These are phyloP conservation scores for Aspergillus taichungensis DNA, from an alignment of 495 filamentous ascomycete species.

Conservation along the genomic window DNA sequence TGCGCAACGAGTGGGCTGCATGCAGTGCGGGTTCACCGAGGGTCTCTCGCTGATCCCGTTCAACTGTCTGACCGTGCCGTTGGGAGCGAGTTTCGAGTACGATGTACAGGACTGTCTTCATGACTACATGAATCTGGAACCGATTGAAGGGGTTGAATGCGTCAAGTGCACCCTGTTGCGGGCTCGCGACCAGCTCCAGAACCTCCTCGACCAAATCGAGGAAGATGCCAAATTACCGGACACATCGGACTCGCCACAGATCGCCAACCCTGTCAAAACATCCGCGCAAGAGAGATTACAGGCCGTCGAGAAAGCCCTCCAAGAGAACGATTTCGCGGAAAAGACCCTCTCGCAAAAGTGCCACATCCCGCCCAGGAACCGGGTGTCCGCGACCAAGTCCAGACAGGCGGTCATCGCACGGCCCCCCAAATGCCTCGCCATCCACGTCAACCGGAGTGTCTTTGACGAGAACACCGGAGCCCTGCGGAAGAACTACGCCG, in stretches of 20 bases:
- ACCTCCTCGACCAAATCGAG: slow-evolving; percentile 30
- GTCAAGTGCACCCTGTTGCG: slow-evolving; percentile 76
- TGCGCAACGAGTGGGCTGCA: slow-evolving; percentile 85
- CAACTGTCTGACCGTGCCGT: slow-evolving; percentile 82
- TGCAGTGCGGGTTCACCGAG: slow-evolving; percentile 75
- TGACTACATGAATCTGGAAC: slow-evolving; percentile 75
- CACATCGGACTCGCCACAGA: slow-evolving; percentile 12
- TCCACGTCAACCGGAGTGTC: slow-evolving; percentile 86
- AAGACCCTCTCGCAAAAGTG: slow-evolving; percentile 63
- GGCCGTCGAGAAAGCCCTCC: slow-evolving; percentile 58
- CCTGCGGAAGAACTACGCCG: slow-evolving; percentile 73
- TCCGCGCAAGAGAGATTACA: slow-evolving; percentile 44
- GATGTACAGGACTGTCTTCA: slow-evolving; percentile 71
- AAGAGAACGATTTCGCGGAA: slow-evolving; percentile 74
- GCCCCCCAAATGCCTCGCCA: slow-evolving; percentile 64
- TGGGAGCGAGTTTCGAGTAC: slow-evolving; percentile 49
- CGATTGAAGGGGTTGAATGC: slow-evolving; percentile 83
- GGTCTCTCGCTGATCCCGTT: slow-evolving; percentile 83
- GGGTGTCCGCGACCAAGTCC: slow-evolving; percentile 70
- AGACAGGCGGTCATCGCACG: slow-evolving; percentile 79
- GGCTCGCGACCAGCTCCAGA: slow-evolving; percentile 37
- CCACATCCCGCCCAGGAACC: slow-evolving; percentile 58
- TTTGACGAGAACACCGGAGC: slow-evolving; percentile 75
- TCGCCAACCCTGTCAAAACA: slow-evolving; percentile 23
- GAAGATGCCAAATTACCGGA: slow-evolving; percentile 16